Conservation (phyloP, 2,329 filamentous ascomycete genomes). For the Microcyclospora pomicola region DNA sequence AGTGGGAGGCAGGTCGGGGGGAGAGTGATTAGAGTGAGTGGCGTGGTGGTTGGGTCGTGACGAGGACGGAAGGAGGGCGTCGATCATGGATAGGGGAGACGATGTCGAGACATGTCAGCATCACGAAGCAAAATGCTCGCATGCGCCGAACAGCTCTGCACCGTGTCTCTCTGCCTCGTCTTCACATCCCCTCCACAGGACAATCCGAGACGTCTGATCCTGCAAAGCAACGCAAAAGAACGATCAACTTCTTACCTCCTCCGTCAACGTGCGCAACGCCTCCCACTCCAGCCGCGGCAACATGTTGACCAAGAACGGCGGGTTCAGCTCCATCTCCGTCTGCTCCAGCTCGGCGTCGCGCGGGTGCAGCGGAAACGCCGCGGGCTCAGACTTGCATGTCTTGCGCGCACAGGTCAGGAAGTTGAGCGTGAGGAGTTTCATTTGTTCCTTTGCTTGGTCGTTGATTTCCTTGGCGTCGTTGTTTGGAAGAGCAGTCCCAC, state of each 20-base stretch:
- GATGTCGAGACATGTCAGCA: background rate
- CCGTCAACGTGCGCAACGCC: slow-evolving; percentile 59
- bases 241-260: slow-evolving; percentile 47
- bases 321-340: slow-evolving; percentile 67
- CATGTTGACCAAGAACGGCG: slow-evolving; percentile 68
- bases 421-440: slow-evolving; percentile 94
- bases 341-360: slow-evolving; percentile 82
- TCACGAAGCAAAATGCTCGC: too few species aligned
- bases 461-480: background rate
- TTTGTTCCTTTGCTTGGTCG: slow-evolving; percentile 27
- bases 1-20: background rate
- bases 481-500: background rate
- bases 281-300: slow-evolving; percentile 81
- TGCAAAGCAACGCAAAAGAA: slow-evolving; percentile 1
- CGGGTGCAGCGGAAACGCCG: slow-evolving; percentile 82
- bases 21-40: background rate
- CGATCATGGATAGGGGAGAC: background rate
- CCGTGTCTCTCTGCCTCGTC: too few species aligned
- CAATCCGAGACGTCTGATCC: background rate
- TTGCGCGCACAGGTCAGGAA: slow-evolving; percentile 95
- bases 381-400: slow-evolving; percentile 68
- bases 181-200: too few species aligned
- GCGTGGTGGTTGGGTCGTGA: too few species aligned
- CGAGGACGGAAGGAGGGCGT: background rate
- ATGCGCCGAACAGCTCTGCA: too few species aligned